These are phyloP conservation scores for Aquilaria agallochum DNA, from an alignment of 441 rosid genomes.

Conservation along the genomic window DNA sequence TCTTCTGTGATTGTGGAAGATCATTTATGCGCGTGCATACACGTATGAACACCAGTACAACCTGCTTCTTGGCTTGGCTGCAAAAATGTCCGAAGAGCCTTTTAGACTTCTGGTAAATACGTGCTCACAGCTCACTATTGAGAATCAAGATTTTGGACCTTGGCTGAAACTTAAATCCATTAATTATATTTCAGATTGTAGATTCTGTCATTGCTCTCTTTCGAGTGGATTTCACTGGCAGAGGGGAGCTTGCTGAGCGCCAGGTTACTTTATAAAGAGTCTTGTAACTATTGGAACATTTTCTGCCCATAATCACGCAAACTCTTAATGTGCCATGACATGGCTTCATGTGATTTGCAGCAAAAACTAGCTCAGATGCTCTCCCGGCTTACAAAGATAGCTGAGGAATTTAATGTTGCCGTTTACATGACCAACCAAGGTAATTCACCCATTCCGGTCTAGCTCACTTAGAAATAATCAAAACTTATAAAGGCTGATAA, in stretches of 20 bases:
- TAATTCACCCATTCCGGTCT: constrained; percentile 10
- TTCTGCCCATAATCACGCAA: not conserved
- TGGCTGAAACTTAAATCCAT: constrained; percentile 8
- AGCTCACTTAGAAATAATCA: not conserved
- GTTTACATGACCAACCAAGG: constrained; percentile 96
- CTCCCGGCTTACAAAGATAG: constrained; percentile 76
- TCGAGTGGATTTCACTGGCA: constrained; percentile 87
- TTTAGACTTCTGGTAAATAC: constrained; percentile 67
- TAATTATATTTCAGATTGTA: constrained; percentile 46
- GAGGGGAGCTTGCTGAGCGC: constrained; percentile 96
- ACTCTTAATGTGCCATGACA: constrained; percentile 9
- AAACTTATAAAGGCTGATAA: not conserved
- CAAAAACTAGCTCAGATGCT: constrained; percentile 98
- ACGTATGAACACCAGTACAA: constrained; percentile 91
- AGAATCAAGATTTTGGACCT: not conserved
- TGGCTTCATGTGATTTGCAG: constrained; percentile 32
- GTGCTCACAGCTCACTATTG: not conserved
- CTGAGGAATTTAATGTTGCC: constrained; percentile 91
- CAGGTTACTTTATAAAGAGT: constrained; percentile 40
- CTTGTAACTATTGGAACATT: not conserved
- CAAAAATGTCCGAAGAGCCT: constrained; percentile 95
- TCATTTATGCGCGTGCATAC: constrained; percentile 85
- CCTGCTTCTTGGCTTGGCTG: constrained; percentile 92
- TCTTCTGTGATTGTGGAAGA: constrained; percentile 40
- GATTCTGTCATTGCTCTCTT: constrained; percentile 93